Base-by-base conservation (phyloP, 805 yeast genomes). In the Nakazawaea ishiwadae region DNA sequence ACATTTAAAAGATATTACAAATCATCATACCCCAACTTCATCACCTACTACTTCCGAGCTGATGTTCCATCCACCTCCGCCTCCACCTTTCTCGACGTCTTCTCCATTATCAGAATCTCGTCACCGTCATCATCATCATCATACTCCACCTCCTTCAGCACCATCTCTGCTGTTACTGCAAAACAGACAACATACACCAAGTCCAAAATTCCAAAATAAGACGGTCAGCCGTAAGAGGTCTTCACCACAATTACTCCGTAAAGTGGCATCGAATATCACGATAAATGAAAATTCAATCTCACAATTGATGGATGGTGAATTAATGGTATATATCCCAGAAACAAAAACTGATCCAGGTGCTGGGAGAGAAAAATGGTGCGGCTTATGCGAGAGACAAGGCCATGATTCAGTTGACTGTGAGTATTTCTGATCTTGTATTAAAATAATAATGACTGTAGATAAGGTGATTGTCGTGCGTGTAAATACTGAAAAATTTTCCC, bases 331-430 rank as follows among this genome's bases (percentile, higher is more conserved):
- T 44, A 58, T 62, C 30, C 84, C 87, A 0, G 63, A 65, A 4
- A 56, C 51, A 1, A 59, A 61, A 16, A 54, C 61, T 11, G 93
- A 87, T 56, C 84, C 90, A 1, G 69, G 89, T 0, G 78, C 77
- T 2, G 96, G 96, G 1, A 71, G 90, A 33, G 65, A 65, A 20
- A 71, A 77, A 47, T 91, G 96, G 96, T 91, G 99, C 64, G 96
- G 95, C 0, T 67, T 88, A 40, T 91, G 99, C 63, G 98, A 91
- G 58, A 68, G 87, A 41, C 80, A 77, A 34, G 99, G 98, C 0
- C 99, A 91, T 56, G 81, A 79, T 36, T 84, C 93, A 48, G 68
- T 81, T 23, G 88, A 88, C 42, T 91, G 99, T 61, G 42, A 29
- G 14, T 23, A 17, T 19, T 42, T 42, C 16, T 42, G 26, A 28